phyloP scores from a whole-genome alignment of 108 stramenopile genomes.

The Aurantiochytrium sp. region DNA sequence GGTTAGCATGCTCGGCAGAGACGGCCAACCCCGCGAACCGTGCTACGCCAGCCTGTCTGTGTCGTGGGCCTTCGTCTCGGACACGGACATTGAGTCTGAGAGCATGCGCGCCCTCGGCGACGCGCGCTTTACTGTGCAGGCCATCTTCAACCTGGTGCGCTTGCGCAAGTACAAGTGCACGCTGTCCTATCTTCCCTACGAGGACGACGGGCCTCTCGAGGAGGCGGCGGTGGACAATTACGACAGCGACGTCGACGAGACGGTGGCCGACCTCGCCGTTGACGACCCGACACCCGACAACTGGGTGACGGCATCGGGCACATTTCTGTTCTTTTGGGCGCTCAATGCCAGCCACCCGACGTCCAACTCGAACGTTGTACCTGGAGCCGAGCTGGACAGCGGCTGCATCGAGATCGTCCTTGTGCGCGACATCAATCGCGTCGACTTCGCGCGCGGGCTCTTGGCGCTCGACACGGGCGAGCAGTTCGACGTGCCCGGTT shows the following conservation, averaged over 20 bases:
- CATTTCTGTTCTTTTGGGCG: background rate
- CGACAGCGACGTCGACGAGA: too few relatives aligned
- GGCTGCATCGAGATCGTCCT: background rate
- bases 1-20: background rate
- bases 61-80: background rate
- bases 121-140: background rate
- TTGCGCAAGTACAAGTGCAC: background rate
- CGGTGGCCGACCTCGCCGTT: background rate
- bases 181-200: background rate
- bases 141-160: background rate
- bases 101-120: background rate
- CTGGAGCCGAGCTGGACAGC: background rate
- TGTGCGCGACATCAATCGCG: background rate
- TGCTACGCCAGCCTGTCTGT: background rate
- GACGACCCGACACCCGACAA: background rate
- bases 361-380: background rate
- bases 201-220: background rate
- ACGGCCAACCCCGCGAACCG: background rate
- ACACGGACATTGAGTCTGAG: slow-evolving; percentile 9
- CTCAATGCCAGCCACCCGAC: background rate
- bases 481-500: background rate
- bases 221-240: too few relatives aligned
- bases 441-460: background rate
- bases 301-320: background rate
- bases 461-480: background rate